Conservation (phyloP, 2,329 filamentous ascomycete genomes). For the Trichoderma sp. region DNA sequence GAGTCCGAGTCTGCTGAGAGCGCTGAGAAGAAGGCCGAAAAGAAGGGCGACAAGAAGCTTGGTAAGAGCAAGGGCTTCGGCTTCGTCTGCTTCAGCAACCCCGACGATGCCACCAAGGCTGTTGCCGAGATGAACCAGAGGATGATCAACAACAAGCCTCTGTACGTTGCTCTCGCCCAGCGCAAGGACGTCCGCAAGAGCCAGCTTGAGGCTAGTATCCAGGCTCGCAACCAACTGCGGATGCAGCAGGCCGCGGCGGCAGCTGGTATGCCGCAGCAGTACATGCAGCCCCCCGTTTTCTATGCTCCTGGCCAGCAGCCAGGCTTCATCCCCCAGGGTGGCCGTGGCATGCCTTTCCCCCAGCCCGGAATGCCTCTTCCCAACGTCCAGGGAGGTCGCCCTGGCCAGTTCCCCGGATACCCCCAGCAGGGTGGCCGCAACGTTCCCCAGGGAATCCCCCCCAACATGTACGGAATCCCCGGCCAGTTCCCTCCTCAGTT, state of each 20-base stretch:
- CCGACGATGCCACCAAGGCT: constrained; percentile 97
- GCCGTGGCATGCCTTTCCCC: constrained; percentile 65
- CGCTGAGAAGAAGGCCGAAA: constrained; percentile 57
- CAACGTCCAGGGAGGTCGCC: constrained; percentile 74
- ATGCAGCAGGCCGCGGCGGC: constrained; percentile 96
- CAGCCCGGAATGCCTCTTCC: constrained; percentile 64
- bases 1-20: constrained; percentile 45
- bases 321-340: constrained; percentile 62
- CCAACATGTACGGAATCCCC: constrained; percentile 79
- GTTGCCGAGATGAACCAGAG: constrained; percentile 99
- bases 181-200: constrained; percentile 99
- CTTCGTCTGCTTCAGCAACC: constrained; percentile 99
- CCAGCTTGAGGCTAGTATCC: constrained; percentile 98
- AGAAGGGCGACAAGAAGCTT: constrained; percentile 62
- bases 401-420: constrained; percentile 82
- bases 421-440: constrained; percentile 84
- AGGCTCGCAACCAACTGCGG: constrained; percentile 96
- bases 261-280: constrained; percentile 82
- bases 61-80: constrained; percentile 99
- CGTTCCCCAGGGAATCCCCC: constrained; percentile 81
- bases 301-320: constrained; percentile 81
- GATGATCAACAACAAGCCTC: constrained; percentile 94
- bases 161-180: constrained; percentile 97
- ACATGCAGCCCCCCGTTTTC: constrained; percentile 89
- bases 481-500: constrained; percentile 79